These are phyloP conservation scores for Solanum hybrid DNA, from an alignment of 305 asterid genomes.

Conservation along the genomic window DNA sequence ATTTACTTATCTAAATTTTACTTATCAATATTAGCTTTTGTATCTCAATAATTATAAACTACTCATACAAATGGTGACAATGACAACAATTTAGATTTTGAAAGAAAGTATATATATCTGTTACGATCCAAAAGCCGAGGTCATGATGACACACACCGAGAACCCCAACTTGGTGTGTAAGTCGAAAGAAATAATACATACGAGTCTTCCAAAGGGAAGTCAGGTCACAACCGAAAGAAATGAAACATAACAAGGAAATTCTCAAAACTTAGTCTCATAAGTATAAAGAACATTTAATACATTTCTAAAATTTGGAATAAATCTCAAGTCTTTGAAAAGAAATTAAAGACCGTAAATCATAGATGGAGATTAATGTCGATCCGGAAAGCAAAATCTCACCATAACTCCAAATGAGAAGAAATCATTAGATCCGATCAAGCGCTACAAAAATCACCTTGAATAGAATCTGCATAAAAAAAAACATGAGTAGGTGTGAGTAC, in stretches of 20 bases:
- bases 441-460: too few relatives aligned
- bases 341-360: too few relatives aligned
- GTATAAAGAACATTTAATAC: not conserved
- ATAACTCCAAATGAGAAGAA: not conserved
- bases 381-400: not conserved
- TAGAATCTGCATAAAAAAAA: not conserved
- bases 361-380: not conserved
- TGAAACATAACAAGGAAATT: not conserved
- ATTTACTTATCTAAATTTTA: not conserved
- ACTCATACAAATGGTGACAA: not conserved
- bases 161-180: not conserved
- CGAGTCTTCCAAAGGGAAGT: not conserved
- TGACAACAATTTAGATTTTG: not conserved
- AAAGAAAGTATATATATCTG: not conserved
- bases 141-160: not conserved
- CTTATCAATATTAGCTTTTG: not conserved
- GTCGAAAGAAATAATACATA: not conserved
- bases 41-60: not conserved
- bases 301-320: too few relatives aligned
- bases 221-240: not conserved
- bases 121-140: not conserved
- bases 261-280: not conserved
- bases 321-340: too few relatives aligned
- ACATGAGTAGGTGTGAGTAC: not conserved
- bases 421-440: not conserved